A percentile compares a stretch with the other conserved stretches of the same genome.
Evolutionary conservation across 1,139 yeast genomes (phyloP).

Genomic region (Kodamaea anthophila): DNA sequence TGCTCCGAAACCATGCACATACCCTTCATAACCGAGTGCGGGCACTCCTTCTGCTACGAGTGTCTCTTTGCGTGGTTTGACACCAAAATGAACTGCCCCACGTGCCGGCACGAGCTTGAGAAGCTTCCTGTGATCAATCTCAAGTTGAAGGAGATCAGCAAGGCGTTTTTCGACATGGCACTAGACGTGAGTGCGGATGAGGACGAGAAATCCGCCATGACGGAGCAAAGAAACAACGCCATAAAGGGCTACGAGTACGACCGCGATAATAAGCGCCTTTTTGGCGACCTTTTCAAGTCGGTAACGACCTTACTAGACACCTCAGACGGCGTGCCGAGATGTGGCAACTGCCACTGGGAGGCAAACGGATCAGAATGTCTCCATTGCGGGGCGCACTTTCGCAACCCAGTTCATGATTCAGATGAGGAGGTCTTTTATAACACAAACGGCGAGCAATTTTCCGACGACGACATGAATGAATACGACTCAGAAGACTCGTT

Average conservation of each 20-base stretch:
- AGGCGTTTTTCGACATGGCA: constrained; percentile 23
- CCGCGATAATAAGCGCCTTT: constrained; percentile 27
- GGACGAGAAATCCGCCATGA: constrained; percentile 16
- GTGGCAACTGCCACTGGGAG: constrained; percentile 83
- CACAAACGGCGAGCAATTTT: constrained; percentile 12
- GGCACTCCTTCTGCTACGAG: constrained; percentile 42
- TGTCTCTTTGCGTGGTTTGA: constrained; percentile 50
- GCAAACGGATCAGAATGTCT: constrained; percentile 51
- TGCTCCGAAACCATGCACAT: constrained; percentile 42
- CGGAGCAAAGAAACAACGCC: constrained; percentile 20
- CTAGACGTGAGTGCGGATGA: constrained; percentile 20
- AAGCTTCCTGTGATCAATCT: constrained; percentile 42
- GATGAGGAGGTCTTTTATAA: constrained; percentile 19
- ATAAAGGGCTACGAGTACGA: constrained; percentile 35
- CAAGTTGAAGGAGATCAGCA: constrained; percentile 33
- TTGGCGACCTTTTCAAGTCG: constrained; percentile 45
- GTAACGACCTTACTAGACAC: constrained; percentile 50
- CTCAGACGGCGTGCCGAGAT: constrained; percentile 74
- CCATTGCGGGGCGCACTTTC: constrained; percentile 46
- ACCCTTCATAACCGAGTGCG: constrained; percentile 38
- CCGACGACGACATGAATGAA: constrained; percentile 14
- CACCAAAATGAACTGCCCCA: constrained; percentile 47
- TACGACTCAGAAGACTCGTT: constrained; percentile 22
- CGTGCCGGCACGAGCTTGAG: constrained; percentile 42
- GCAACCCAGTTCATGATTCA: constrained; percentile 20